These are phyloP conservation scores for Yarrowia sp. DNA, from an alignment of 805 yeast species.

Conservation along the genomic window DNA sequence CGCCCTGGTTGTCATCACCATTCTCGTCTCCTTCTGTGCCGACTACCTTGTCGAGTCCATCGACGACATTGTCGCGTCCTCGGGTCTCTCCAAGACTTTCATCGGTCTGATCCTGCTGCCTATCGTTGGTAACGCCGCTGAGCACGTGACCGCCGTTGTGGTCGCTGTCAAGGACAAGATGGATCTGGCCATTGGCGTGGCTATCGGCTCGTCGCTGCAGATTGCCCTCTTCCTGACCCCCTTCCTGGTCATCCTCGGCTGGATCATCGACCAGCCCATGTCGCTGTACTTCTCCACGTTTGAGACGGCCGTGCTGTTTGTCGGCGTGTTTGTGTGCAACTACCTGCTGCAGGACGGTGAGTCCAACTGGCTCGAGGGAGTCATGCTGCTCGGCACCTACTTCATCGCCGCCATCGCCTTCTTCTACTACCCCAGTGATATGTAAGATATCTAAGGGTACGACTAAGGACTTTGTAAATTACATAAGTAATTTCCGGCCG, in stretches of 20 bases:
- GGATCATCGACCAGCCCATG: constrained; percentile 92
- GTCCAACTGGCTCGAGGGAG: constrained; percentile 97
- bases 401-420: constrained; percentile 87
- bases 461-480: neutral
- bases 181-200: constrained; percentile 97
- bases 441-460: neutral
- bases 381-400: constrained; percentile 86
- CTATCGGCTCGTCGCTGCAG: constrained; percentile 94
- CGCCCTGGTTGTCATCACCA: constrained; percentile 67
- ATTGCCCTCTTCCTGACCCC: constrained; percentile 96
- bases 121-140: constrained; percentile 98
- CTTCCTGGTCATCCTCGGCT: constrained; percentile 91
- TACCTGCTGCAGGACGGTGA: constrained; percentile 91
- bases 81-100: constrained; percentile 92
- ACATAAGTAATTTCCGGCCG: neutral
- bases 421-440: constrained; percentile 49
- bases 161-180: constrained; percentile 96
- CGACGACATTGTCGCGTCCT: constrained; percentile 80
- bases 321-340: constrained; percentile 86
- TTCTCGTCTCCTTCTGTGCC: constrained; percentile 87
- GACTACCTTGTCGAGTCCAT: constrained; percentile 93
- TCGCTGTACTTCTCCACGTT: constrained; percentile 87
- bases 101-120: constrained; percentile 94
- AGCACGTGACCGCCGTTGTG: constrained; percentile 94
- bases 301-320: constrained; percentile 91